Percentiles rank a stretch among this genome's conserved stretches.
Conservation (phyloP, 164 flowering plant species). For the Buxus sempervirens region DNA sequence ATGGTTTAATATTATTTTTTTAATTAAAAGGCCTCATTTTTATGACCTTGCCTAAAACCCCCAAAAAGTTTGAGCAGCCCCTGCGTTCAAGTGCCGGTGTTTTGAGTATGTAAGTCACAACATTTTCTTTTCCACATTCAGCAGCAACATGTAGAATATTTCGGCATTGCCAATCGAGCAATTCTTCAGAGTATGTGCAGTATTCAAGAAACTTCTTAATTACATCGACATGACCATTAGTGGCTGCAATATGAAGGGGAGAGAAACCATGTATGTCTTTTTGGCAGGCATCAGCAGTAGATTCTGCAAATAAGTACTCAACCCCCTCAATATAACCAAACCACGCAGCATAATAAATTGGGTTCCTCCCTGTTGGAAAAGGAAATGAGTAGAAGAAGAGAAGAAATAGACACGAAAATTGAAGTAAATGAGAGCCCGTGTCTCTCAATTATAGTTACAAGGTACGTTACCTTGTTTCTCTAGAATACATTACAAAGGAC, state of each 20-base stretch:
- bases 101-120: background rate
- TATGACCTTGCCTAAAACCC: too few relatives aligned
- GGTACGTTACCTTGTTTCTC: too few relatives aligned
- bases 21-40: too few relatives aligned
- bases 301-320: background rate
- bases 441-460: too few relatives aligned
- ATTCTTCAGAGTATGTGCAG: conserved; percentile 2
- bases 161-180: background rate
- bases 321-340: background rate
- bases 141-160: conserved; percentile 11
- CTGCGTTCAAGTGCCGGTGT: too few relatives aligned
- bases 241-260: background rate
- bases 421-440: too few relatives aligned
- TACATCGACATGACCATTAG: background rate
- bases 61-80: too few relatives aligned
- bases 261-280: background rate
- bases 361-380: background rate
- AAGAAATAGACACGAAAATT: too few relatives aligned
- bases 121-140: background rate
- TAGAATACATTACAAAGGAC: too few relatives aligned
- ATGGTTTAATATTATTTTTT: too few relatives aligned
- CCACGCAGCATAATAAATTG: background rate
- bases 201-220: background rate
- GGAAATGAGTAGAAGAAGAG: too few relatives aligned
- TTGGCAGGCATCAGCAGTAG: background rate